phyloP scores from a whole-genome alignment of 306 rosid species.

The Prunus mongolica region DNA sequence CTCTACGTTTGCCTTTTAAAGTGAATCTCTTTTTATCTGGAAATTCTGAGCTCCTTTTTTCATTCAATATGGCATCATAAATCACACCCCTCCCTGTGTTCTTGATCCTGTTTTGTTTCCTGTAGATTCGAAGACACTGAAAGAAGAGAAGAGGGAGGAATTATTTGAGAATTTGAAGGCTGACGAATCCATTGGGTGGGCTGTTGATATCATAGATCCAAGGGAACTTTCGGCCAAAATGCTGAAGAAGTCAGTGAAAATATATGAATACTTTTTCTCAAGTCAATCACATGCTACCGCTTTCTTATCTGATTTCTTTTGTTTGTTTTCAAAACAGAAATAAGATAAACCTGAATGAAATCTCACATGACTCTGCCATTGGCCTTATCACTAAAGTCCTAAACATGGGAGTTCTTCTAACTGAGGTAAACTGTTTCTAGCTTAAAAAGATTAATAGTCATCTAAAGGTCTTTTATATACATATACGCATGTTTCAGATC shows the following conservation, averaged over 20 bases:
- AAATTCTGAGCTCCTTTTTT: not conserved
- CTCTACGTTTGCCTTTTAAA: not conserved
- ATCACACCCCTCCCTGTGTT: not conserved
- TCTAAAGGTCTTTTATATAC: not conserved
- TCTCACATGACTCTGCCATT: slow-evolving; percentile 86
- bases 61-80: not conserved
- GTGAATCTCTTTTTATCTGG: not conserved
- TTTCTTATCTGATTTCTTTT: not conserved
- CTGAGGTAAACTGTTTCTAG: slow-evolving; percentile 54
- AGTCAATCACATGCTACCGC: slow-evolving; percentile 1
- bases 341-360: slow-evolving; percentile 85
- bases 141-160: slow-evolving; percentile 95
- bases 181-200: slow-evolving; percentile 83
- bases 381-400: slow-evolving; percentile 65
- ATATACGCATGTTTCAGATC: not conserved
- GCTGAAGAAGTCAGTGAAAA: slow-evolving; percentile 55
- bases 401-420: slow-evolving; percentile 79
- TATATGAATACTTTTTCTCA: not conserved
- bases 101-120: slow-evolving; percentile 11
- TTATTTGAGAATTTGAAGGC: slow-evolving; percentile 60
- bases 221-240: slow-evolving; percentile 82
- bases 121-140: slow-evolving; percentile 84
- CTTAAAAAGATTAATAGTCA: not conserved
- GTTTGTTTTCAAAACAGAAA: slow-evolving; percentile 40
- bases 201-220: slow-evolving; percentile 79